Percentiles rank a stretch among this genome's conserved stretches.
phyloP scores from a whole-genome alignment of 2,329 filamentous ascomycete genomes.

The Colletotrichum destructivum region DNA sequence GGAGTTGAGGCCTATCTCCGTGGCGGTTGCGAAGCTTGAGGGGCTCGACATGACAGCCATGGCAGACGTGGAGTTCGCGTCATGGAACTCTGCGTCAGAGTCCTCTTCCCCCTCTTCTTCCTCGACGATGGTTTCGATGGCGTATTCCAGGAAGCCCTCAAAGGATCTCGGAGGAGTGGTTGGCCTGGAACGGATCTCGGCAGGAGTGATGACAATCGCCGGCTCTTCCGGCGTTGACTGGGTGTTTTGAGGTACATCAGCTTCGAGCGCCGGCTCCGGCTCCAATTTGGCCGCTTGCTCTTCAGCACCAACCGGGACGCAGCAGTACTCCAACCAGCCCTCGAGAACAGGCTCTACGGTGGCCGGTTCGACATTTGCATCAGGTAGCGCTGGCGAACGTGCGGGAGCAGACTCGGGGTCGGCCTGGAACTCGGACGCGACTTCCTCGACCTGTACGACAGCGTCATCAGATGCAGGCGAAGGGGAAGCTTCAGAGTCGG shows the following conservation, averaged over 20 bases:
- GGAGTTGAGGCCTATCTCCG: constrained; percentile 31
- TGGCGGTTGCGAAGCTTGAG: constrained; percentile 37
- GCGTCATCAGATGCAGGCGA: constrained; percentile 6
- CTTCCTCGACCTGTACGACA: background rate
- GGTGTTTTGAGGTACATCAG: background rate
- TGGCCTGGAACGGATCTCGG: background rate
- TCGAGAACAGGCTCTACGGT: constrained; percentile 27
- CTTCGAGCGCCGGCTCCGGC: constrained; percentile 8
- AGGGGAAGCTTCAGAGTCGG: constrained; percentile 7
- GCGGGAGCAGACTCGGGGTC: background rate
- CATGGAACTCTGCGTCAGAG: constrained; percentile 34
- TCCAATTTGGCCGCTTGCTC: constrained; percentile 24
- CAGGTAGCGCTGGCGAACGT: constrained; percentile 1
- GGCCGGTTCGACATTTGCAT: constrained; percentile 3
- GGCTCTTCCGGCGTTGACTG: background rate
- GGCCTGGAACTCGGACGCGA: background rate
- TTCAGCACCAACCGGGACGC: constrained; percentile 36
- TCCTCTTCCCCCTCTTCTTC: constrained; percentile 39
- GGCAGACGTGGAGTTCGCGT: constrained; percentile 24
- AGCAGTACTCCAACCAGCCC: constrained; percentile 43
- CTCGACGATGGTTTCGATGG: constrained; percentile 33
- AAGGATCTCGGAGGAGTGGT: background rate
- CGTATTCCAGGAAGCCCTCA: constrained; percentile 36
- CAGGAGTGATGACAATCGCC: constrained; percentile 13
- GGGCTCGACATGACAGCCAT: constrained; percentile 24